Base-by-base conservation (phyloP, 139 green algal genomes). In the Diplosphaera chodatii region DNA sequence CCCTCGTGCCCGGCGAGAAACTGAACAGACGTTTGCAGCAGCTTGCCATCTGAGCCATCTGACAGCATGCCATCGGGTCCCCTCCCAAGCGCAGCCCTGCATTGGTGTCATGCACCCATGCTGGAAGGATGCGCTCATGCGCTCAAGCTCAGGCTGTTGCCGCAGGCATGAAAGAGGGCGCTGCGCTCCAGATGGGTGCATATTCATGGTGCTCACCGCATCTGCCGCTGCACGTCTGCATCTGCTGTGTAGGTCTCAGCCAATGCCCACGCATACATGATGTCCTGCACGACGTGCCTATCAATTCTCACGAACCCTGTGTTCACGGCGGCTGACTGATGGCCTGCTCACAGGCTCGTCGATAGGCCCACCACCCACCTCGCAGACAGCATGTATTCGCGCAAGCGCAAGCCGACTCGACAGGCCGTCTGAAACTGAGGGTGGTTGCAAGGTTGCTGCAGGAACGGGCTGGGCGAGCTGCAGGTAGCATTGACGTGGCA, bases 201-300 rank as follows among this genome's bases (percentile, higher is more conserved):
- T n/a, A n/a, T n/a, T n/a, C n/a, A n/a, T n/a, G n/a, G n/a, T n/a
- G n/a, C 30, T 25, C 31, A 74, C 69, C 69, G 27, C 69, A 74
- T 74, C 23, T 67, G 25, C 16, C 16, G 31, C 22, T 78, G 73
- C 63, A 78, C 23, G 10, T 22, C 33, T 1, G 33, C 32, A 27
- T 78, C 55, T 41, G 48, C n/a, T 10, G 72, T 15, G 22, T 78
- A 78, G 13, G 73, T 59, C 32, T 78, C 73, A 59, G 73, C 73
- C 66, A 78, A 33, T 32, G 63, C 63, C 73, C 73, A 78, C 3
- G 28, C 37, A 27, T 73, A 78, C n/a, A 78, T 40, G 40, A 78
- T 29, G 63, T 78, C 73, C 63, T 73, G 55, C 18, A 69, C 55
- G 13, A 69, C 16, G 48, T 59, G 48, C 13, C n/a, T n/a, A n/a